Base-by-base conservation (phyloP, 2,329 filamentous ascomycete species). In the Trichoderma sp. region DNA sequence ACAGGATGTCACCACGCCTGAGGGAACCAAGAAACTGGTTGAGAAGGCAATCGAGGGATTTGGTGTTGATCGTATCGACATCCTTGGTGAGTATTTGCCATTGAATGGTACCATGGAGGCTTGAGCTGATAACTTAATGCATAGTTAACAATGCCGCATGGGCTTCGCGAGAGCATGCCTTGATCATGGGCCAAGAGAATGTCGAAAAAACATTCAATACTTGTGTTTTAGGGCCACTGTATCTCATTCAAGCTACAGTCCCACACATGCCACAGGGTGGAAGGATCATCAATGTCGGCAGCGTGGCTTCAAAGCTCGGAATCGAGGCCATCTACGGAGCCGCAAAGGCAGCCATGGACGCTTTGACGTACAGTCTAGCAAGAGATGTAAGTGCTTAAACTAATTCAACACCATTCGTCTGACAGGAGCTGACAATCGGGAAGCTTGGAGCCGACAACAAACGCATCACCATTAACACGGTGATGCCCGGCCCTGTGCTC, bases 381-480 rank as follows among this genome's bases (percentile, higher is more conserved):
- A 73, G 72, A 3, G 79, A 82, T 76, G 79, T 82, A 72, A 71
- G 32, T 39, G 11, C 11, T 14, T 6, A 1, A 11, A 11, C 3
- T 12, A 21, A 18, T 11, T 1, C 1, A 7, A 3, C 1, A 6
- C 2, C 0, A 11, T 7, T 21, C 12, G 7, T 4, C 6, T 3
- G 21, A 9, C 6, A 1, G 7, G n/a, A 51, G 14, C 58, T 70
- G 32, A 70, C 15, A 28, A 21, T 3, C 6, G 1, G 1, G 14
- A 11, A 74, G 72, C 61, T 75, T 34, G 74, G 74, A 1, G 62
- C 53, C 6, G 71, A 71, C 51, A 62, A 61, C 28, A 74, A 73
- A 56, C 34, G 64, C 30, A 72, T 75, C 71, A 84, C 82, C 0
- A 78, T 84, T 71, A 84, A 84, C 70, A 81, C 81, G 6, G 75